Evolutionary conservation across 2,329 filamentous ascomycete genomes (phyloP).

Genomic region (Aureobasidium namibiae): DNA sequence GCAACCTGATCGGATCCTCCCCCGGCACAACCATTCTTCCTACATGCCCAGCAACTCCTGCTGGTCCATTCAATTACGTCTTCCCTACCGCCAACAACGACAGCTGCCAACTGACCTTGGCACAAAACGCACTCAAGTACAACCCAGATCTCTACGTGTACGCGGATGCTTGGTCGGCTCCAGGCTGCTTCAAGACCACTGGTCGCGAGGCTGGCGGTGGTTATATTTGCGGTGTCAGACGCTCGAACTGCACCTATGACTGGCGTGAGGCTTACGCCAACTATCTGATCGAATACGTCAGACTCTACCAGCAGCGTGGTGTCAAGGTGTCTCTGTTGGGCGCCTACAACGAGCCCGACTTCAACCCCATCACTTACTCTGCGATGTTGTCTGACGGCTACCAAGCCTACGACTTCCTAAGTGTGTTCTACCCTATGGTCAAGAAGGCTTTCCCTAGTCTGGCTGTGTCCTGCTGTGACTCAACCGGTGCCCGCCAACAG

Average conservation of each 20-base stretch:
- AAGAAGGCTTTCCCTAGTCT: constrained; percentile 19
- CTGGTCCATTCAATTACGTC: constrained; percentile 17
- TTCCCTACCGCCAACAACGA: constrained; percentile 12
- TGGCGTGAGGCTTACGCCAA: constrained; percentile 44
- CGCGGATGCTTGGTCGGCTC: constrained; percentile 21
- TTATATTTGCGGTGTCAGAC: constrained; percentile 18
- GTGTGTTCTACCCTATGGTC: constrained; percentile 18
- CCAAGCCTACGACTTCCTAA: constrained; percentile 19
- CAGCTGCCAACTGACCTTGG: constrained; percentile 17
- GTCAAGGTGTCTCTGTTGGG: constrained; percentile 29
- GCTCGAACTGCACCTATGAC: constrained; percentile 18
- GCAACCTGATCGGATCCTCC: constrained; percentile 19
- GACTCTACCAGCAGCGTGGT: constrained; percentile 37
- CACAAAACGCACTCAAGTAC: constrained; percentile 17
- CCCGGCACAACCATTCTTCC: constrained; percentile 16
- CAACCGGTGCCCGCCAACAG: constrained; percentile 19
- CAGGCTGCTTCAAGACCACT: constrained; percentile 19
- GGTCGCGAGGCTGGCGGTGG: constrained; percentile 17
- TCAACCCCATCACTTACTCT: constrained; percentile 19
- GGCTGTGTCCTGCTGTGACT: constrained; percentile 18
- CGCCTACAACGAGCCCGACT: constrained; percentile 19
- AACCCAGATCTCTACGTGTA: constrained; percentile 19
- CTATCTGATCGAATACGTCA: constrained; percentile 41
- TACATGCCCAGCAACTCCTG: constrained; percentile 16
- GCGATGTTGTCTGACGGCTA: constrained; percentile 20